Evolutionary conservation across 2,329 filamentous ascomycete species (phyloP), one percentile per base, ranked within the genome.

Genomic region (Cladophialophora yegresii): DNA sequence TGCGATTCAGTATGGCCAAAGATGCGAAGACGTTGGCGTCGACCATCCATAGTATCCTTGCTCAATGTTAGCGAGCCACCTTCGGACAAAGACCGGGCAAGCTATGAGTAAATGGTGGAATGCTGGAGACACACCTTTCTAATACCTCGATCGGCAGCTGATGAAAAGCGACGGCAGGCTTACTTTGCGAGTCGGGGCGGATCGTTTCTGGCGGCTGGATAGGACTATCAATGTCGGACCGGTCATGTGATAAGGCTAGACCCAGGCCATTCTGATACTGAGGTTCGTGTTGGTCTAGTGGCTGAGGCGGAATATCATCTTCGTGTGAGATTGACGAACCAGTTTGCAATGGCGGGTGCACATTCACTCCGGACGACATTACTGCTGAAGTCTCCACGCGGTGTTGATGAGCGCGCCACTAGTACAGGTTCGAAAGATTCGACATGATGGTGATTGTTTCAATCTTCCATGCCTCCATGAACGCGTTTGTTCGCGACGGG

Each of bases 1-100:
- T 71, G 56, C 73, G 74, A 60, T 81, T 81, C 57, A 82, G 70
- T 22, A 82, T 71, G 36, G 77, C 67, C 54, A 82, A 70, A 26
- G 80, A 82, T 16, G 80, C 79, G 70, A 82, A 82, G 23, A 73
- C 75, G 68, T 80, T 79, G 53, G 79, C 74, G 71, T 82, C 80
- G 36, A 75, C 79, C 32, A 72, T 70, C 72, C 79, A 80, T 54
- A 82, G 74, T 66, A 82, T 81, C 66, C 80, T 82, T 69, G 57
- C 30, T 53, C 54, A 58, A 57, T 67, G 43, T 70, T 47, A 68
- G 65, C 50, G 13, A 23, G 28, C 20, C n/a, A 23, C n/a, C 26
- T 13, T 47, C 50, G 62, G 28, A 13, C 32, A 36, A 43, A 26
- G 28, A 40, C 32, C 53, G 23, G 33, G 56, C 47, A 33, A 22